Conservation (phyloP, 495 filamentous ascomycete species). For the Stereocaulon alpinum region DNA sequence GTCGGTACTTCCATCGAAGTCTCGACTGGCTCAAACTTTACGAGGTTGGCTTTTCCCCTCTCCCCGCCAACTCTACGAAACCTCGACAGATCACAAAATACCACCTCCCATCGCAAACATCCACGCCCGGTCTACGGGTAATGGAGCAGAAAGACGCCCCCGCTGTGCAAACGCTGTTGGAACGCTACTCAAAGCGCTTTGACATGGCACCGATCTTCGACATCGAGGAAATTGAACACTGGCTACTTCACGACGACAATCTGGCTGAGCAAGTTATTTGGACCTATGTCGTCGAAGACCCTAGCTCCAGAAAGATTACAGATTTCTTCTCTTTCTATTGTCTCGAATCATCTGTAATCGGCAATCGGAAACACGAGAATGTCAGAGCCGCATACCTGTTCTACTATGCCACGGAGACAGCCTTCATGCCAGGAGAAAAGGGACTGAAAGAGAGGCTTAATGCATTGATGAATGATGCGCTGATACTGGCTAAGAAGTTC, state of each 20-base stretch:
- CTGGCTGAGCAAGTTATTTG: conserved; percentile 72
- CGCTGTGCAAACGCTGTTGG: conserved; percentile 61
- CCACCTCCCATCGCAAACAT: conserved; percentile 58
- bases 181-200: conserved; percentile 67
- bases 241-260: conserved; percentile 60
- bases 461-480: conserved; percentile 66
- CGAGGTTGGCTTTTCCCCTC: conserved; percentile 80
- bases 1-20: conserved; percentile 86
- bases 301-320: conserved; percentile 66
- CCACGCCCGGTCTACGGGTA: conserved; percentile 60
- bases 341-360: conserved; percentile 85
- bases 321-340: conserved; percentile 96
- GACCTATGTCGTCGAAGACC: conserved; percentile 81
- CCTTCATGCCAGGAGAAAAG: conserved; percentile 48
- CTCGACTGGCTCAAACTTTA: conserved; percentile 93
- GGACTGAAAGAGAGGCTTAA: conserved; percentile 64
- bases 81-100: conserved; percentile 70
- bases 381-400: conserved; percentile 88
- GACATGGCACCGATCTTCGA: conserved; percentile 75
- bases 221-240: conserved; percentile 73
- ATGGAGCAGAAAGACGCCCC: conserved; percentile 80
- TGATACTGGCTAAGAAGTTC: conserved; percentile 75
- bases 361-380: conserved; percentile 59
- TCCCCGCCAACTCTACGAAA: conserved; percentile 72
- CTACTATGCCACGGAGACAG: conserved; percentile 86